Base-by-base conservation (phyloP, 192 early-diverging fungal species). In the Backusella luteola region DNA sequence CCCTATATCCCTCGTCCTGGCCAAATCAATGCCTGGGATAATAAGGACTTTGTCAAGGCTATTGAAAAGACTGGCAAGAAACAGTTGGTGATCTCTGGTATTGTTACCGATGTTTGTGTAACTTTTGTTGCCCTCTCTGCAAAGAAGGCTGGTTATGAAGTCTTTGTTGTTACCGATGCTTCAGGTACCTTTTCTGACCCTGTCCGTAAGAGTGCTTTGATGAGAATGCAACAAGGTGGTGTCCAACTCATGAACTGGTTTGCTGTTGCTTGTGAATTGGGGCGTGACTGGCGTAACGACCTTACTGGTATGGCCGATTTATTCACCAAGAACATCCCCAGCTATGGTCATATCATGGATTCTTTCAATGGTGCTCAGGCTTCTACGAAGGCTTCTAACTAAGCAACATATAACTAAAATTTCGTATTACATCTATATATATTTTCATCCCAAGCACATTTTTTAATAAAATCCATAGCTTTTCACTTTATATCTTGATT, bases 161-260 rank as follows among this genome's bases (percentile, higher is more conserved):
- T 79, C 66, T 79, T 79, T 67, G 77, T 74, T 67, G 77, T 74
- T 38, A 74, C 73, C 23, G 77, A 79, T 74, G 73, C 77, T n/a
- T 79, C 77, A 21, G 77, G 77, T 68, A 79, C 77, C 67, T 79
- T 79, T 67, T 67, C 67, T 49, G 73, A 79, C 34, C 73, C 44
- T 17, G 73, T 79, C 39, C 73, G 77, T 42, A 21, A 73, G 52
- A 66, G 73, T 46, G 26, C 77, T 29, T 79, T 73, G 73, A 38
- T 46, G 15, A 41, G 77, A 26, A 79, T 79, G 78, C 53, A 66
- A 15, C 73, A 67, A 75, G 38, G 39, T 69, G 78, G 78, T 53
- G 49, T 79, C 73, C 78, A 79, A 53, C 49, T 79, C 44, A 69
- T 79, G 69, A 79, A 74, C 73, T 79, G 73, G 67, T 79, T 79